These are phyloP conservation scores for Kingdonia uniflora DNA, from an alignment of 164 flowering plant genomes.

Conservation along the genomic window DNA sequence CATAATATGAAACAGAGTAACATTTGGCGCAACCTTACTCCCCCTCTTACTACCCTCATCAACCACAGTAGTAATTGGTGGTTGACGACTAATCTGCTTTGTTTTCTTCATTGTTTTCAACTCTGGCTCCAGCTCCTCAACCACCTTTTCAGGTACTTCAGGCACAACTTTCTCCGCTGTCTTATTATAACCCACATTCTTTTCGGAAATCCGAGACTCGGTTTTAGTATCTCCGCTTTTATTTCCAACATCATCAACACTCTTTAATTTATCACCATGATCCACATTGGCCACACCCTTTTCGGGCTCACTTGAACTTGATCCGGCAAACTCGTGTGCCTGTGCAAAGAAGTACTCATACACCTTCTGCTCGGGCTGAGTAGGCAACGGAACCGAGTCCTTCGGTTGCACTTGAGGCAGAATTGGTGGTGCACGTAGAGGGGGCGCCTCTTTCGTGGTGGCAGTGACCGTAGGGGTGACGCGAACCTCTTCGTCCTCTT, in stretches of 20 bases:
- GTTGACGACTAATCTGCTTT: slow-evolving; percentile 11
- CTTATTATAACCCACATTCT: too few species aligned
- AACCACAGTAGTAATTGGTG: slow-evolving; percentile 19
- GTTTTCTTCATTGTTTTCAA: slow-evolving; percentile 17
- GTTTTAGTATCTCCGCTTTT: too few species aligned
- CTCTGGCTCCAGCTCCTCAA: not conserved
- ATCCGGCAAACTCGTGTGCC: slow-evolving; percentile 29
- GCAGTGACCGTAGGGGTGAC: too few species aligned
- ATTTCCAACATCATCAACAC: too few species aligned
- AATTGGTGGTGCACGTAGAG: slow-evolving; percentile 5
- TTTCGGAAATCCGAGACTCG: too few species aligned
- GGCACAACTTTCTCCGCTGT: slow-evolving; percentile 1
- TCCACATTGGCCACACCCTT: slow-evolving; percentile 11
- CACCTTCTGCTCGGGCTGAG: slow-evolving; percentile 17
- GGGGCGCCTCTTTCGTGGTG: too few species aligned
- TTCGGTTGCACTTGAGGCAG: slow-evolving; percentile 9
- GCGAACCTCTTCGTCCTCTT: slow-evolving; percentile 33
- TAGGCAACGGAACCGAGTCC: slow-evolving; percentile 15
- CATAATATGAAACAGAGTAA: slow-evolving; percentile 44
- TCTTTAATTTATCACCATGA: too few species aligned
- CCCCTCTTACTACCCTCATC: slow-evolving; percentile 27
- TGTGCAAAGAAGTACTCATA: slow-evolving; percentile 34
- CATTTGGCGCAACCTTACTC: slow-evolving; percentile 18
- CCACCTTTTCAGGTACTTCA: slow-evolving; percentile 11
- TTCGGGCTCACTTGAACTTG: slow-evolving; percentile 31